phyloP scores from a whole-genome alignment of 1,284 basidiomycete species.

The Megacollybia platyphylla region DNA sequence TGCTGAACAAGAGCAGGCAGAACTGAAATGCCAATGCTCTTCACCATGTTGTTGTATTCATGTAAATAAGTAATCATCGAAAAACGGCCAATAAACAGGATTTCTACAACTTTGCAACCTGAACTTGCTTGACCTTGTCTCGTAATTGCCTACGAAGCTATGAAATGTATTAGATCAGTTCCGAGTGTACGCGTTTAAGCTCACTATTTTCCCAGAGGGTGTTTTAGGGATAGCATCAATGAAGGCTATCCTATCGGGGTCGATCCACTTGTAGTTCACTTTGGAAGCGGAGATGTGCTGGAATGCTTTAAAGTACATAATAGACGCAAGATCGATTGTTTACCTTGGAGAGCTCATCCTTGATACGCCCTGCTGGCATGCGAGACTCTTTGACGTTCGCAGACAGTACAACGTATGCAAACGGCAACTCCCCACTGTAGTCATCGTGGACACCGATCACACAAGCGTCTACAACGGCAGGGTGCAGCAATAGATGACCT shows the following conservation, averaged over 20 bases:
- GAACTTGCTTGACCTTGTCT: conserved; percentile 19
- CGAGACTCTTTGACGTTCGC: conserved; percentile 23
- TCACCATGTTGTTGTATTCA: no score
- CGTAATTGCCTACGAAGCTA: conserved; percentile 28
- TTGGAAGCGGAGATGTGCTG: conserved; percentile 64
- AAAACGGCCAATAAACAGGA: no score
- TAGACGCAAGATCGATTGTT: neutral
- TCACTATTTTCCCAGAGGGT: conserved; percentile 54
- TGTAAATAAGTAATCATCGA: no score
- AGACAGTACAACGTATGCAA: conserved; percentile 57
- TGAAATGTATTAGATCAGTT: neutral
- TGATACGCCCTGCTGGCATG: conserved; percentile 23
- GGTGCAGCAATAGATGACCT: conserved; percentile 50
- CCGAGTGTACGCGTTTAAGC: conserved; percentile 7
- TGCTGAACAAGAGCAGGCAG: no score
- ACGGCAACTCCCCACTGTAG: conserved; percentile 67
- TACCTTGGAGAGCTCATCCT: conserved; percentile 27
- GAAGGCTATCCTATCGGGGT: conserved; percentile 50
- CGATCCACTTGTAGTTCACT: conserved; percentile 56
- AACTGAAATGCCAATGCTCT: no score
- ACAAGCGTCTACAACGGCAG: conserved; percentile 34
- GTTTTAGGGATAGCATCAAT: conserved; percentile 61
- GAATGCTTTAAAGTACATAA: neutral
- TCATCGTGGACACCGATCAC: conserved; percentile 71
- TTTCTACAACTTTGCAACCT: neutral